Percentiles rank a stretch among this genome's conserved stretches.
These are phyloP conservation scores for Xylaria venustula DNA, from an alignment of 495 filamentous ascomycete genomes.

Conservation along the genomic window DNA sequence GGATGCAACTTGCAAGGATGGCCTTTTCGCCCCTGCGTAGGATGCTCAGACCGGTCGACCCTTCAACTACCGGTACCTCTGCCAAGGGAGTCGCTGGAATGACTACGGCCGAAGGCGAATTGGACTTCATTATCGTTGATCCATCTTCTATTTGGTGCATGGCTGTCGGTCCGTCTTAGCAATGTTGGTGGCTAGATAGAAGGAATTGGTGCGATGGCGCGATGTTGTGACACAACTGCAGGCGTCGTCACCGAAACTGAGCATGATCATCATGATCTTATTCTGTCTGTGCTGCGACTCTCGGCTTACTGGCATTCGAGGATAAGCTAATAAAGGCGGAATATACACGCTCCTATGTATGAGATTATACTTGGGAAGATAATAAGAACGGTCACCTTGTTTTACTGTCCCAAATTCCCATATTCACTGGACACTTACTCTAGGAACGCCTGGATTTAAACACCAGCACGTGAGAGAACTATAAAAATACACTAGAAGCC, in stretches of 20 bases:
- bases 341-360: no score
- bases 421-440: no score
- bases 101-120: neutral
- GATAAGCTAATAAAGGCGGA: no score
- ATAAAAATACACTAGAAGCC: neutral
- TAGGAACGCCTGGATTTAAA: no score
- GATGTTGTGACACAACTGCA: neutral
- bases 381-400: no score
- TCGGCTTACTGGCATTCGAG: no score
- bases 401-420: no score
- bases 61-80: neutral
- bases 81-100: neutral
- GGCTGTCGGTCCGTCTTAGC: no score
- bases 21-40: neutral
- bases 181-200: neutral
- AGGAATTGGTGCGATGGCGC: neutral
- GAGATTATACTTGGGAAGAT: no score
- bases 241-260: neutral
- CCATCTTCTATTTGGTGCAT: no score
- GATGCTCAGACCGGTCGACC: neutral
- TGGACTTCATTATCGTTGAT: neutral
- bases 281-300: no score
- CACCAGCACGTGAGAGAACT: no score
- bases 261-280: neutral
- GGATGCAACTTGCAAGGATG: neutral